Conservation (phyloP, 164 flowering plant species). For the Warburgia ugandensis region DNA sequence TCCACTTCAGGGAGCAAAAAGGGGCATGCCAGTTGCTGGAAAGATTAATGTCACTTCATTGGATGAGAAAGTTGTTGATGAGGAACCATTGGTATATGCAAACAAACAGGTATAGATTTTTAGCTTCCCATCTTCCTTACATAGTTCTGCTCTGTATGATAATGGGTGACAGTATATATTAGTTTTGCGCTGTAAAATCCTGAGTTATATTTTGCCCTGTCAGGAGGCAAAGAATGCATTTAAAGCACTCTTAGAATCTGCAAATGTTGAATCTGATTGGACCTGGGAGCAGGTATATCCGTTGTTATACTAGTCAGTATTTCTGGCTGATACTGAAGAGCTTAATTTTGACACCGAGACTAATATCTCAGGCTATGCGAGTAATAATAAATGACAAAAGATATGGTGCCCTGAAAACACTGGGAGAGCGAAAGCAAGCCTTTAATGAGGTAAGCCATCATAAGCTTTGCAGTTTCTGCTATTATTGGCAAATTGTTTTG, state of each 20-base stretch:
- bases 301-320: not conserved
- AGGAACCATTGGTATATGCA: constrained; percentile 71
- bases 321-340: not conserved
- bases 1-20: constrained; percentile 53
- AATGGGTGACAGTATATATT: too few relatives aligned
- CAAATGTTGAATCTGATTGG: constrained; percentile 92
- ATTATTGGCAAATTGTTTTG: too few relatives aligned
- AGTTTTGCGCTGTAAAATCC: too few relatives aligned
- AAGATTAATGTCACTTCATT: constrained; percentile 46
- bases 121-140: too few relatives aligned
- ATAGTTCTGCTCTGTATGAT: too few relatives aligned
- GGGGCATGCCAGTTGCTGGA: constrained; percentile 63
- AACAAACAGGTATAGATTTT: constrained; percentile 67
- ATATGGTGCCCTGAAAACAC: constrained; percentile 90
- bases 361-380: constrained; percentile 62
- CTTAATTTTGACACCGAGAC: constrained; percentile 7
- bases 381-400: constrained; percentile 88
- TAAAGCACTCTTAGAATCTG: constrained; percentile 82
- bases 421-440: constrained; percentile 96
- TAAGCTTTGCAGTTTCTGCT: too few relatives aligned
- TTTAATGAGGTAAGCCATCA: constrained; percentile 71
- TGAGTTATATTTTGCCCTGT: too few relatives aligned
- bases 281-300: constrained; percentile 88
- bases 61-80: constrained; percentile 70
- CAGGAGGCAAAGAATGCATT: constrained; percentile 97